Evolutionary conservation across 805 yeast species (phyloP).

Genomic region (Myxozyma mucilagina): DNA sequence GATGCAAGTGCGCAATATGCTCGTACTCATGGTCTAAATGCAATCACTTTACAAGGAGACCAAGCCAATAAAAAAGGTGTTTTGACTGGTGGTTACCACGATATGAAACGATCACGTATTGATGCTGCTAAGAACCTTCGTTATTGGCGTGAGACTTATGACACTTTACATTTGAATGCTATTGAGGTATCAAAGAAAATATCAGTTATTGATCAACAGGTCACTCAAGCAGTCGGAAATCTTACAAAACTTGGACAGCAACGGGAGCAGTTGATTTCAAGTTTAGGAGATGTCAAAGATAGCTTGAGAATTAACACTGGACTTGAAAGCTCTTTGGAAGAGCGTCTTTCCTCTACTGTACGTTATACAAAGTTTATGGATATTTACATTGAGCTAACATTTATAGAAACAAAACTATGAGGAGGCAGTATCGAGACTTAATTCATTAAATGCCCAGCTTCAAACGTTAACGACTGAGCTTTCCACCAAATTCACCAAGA

Average conservation of each 20-base stretch:
- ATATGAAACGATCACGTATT: slow-evolving; percentile 63
- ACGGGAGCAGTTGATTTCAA: slow-evolving; percentile 48
- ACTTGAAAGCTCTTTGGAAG: slow-evolving; percentile 17
- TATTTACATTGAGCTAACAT: slow-evolving; percentile 29
- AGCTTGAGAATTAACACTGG: slow-evolving; percentile 36
- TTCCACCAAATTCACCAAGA: slow-evolving; percentile 53
- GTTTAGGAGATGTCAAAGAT: slow-evolving; percentile 49
- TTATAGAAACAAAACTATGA: slow-evolving; percentile 43
- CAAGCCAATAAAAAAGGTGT: slow-evolving; percentile 81
- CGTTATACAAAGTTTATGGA: slow-evolving; percentile 30
- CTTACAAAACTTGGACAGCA: slow-evolving; percentile 41
- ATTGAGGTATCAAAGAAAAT: slow-evolving; percentile 45
- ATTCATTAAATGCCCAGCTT: slow-evolving; percentile 47
- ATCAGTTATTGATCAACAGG: slow-evolving; percentile 50
- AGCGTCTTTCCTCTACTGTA: slow-evolving; percentile 16
- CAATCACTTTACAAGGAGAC: slow-evolving; percentile 92
- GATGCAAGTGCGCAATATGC: slow-evolving; percentile 69
- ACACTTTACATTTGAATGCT: slow-evolving; percentile 45
- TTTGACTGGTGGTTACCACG: slow-evolving; percentile 84
- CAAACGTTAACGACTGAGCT: slow-evolving; percentile 53
- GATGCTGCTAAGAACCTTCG: slow-evolving; percentile 64
- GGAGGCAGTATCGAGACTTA: slow-evolving; percentile 46
- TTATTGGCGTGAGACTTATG: slow-evolving; percentile 52
- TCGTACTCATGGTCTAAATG: slow-evolving; percentile 57
- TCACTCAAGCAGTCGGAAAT: slow-evolving; percentile 53